Evolutionary conservation across 163 green algal species (phyloP).

Genomic region (Scenedesmus sp.): DNA sequence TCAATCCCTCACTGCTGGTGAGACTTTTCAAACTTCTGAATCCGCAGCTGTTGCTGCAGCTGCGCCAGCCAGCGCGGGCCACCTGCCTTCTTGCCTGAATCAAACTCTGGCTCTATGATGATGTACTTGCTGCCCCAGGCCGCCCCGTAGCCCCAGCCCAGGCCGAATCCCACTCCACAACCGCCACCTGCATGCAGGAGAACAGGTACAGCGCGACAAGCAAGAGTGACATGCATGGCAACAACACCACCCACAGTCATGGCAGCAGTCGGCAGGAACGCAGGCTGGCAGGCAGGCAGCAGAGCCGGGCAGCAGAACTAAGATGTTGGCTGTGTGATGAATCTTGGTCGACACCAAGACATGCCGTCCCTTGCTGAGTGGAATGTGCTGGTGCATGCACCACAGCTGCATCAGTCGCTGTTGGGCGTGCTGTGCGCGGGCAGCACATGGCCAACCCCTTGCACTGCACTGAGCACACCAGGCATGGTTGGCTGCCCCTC

Average conservation of each 20-base stretch:
- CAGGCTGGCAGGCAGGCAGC: not conserved
- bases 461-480: not conserved
- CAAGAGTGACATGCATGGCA: too few relatives aligned
- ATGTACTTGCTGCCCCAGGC: slow-evolving; percentile 76
- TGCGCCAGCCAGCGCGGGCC: slow-evolving; percentile 65
- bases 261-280: too few relatives aligned
- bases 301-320: too few relatives aligned
- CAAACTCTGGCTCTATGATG: slow-evolving; percentile 69
- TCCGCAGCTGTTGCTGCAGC: slow-evolving; percentile 61
- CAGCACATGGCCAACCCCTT: too few relatives aligned
- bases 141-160: slow-evolving; percentile 72
- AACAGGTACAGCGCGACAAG: not conserved
- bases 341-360: too few relatives aligned
- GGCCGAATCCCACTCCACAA: slow-evolving; percentile 70
- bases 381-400: not conserved
- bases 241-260: too few relatives aligned
- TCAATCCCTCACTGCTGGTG: slow-evolving; percentile 24
- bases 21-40: slow-evolving; percentile 57
- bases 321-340: too few relatives aligned
- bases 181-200: slow-evolving; percentile 63
- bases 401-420: too few relatives aligned
- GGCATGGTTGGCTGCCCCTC: too few relatives aligned
- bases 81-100: not conserved
- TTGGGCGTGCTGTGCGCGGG: too few relatives aligned
- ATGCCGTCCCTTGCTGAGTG: too few relatives aligned